A percentile compares a stretch with the other conserved stretches of the same genome.
Conservation (phyloP, 2,329 filamentous ascomycete genomes). For the Orbilia quercus region DNA sequence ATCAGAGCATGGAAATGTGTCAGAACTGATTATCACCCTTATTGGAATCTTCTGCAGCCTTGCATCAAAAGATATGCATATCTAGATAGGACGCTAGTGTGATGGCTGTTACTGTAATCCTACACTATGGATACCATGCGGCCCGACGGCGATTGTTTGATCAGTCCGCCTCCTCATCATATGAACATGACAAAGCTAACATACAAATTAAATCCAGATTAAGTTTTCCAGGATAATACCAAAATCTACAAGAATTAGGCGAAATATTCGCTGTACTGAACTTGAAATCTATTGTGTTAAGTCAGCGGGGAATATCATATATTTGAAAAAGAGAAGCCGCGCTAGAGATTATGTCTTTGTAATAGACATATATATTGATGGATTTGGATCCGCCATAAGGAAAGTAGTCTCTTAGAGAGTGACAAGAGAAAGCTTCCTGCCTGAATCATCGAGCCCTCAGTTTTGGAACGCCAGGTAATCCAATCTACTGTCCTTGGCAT, state of each 20-base stretch:
- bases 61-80: too few relatives aligned
- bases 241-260: too few relatives aligned
- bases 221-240: too few relatives aligned
- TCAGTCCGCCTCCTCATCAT: constrained; percentile 25
- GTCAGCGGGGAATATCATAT: too few relatives aligned
- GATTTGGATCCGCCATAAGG: too few relatives aligned
- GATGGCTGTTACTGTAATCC: constrained; percentile 1
- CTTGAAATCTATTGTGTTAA: too few relatives aligned
- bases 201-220: not conserved
- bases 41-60: not conserved
- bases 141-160: constrained; percentile 45
- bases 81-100: constrained; percentile 12
- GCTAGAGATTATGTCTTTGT: too few relatives aligned
- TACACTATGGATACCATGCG: constrained; percentile 24
- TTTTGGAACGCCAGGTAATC: constrained; percentile 5
- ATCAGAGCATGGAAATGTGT: constrained; percentile 27
- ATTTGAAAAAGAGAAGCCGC: too few relatives aligned
- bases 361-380: too few relatives aligned
- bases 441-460: constrained; percentile 47
- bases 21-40: constrained; percentile 9
- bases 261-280: too few relatives aligned
- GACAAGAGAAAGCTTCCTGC: constrained; percentile 14
- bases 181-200: too few relatives aligned
- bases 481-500: not conserved
- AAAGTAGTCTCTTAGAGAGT: too few relatives aligned